Base-by-base conservation (phyloP, 2,329 filamentous ascomycete species). In the Aquanectria penicillioides region DNA sequence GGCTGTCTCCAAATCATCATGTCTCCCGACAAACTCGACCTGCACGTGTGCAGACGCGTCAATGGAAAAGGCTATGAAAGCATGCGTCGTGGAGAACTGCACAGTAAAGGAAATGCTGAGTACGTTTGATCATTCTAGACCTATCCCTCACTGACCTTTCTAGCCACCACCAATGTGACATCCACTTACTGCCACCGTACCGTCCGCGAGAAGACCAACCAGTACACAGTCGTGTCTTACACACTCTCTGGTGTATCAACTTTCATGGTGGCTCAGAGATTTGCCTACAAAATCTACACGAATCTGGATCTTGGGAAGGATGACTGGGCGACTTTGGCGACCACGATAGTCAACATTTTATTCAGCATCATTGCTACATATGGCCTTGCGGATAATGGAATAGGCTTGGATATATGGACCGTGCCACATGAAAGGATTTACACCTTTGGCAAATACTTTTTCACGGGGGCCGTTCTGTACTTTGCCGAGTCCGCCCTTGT, bases 401-500 rank as follows among this genome's bases (percentile, higher is more conserved):
- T 64, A 2, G 60, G 61, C 3, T 37, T 34, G 12, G 60, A 63
- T 37, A 37, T 57, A 1, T 64, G 60, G 61, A 20, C 26, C 3
- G 31, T 48, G 3, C 33, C 44, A 5, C 37, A 49, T 12, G 31
- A 57, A 2, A 47, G 40, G 10, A 48, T 64, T 2, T 13, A 18
- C 2, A 2, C 20, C 6, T 12, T 50, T 50, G 46, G 46, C 4
- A 11, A 60, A 38, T 63, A 36, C 0, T 53, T 64, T 5, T 64
- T 63, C n/a, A 44, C 52, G 0, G 34, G 49, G 1, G 59, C 63
- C 5, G 48, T 49, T 1, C 34, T 64, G 2, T 63, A 64, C 20
- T 52, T 57, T 5, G 28, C 33, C 2, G 60, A 64, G 6, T 36
- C 63, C 3, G 61, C 62, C 2, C 34, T 37, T 3, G 46, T 58